Evolutionary conservation across 2,329 filamentous ascomycete species (phyloP).

Genomic region (Fusarium beomiforme): DNA sequence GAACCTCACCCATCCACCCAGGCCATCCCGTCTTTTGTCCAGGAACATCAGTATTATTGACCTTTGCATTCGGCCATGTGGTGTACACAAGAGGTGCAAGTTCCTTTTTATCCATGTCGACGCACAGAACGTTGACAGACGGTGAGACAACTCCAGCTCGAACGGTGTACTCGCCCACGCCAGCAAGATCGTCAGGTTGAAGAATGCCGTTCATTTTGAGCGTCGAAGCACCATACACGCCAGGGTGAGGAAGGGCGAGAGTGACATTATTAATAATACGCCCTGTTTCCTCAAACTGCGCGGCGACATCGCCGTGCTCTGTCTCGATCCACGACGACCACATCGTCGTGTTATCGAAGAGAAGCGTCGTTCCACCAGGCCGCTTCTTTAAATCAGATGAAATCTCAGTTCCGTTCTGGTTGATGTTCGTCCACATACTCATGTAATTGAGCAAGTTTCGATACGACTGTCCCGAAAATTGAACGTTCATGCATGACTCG

Average conservation of each 20-base stretch:
- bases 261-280: constrained; percentile 80
- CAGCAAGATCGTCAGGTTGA: constrained; percentile 72
- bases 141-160: constrained; percentile 76
- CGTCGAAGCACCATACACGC: constrained; percentile 72
- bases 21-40: constrained; percentile 47
- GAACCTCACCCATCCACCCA: constrained; percentile 54
- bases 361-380: constrained; percentile 68
- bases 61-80: constrained; percentile 61
- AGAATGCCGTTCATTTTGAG: constrained; percentile 71
- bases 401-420: constrained; percentile 54
- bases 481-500: constrained; percentile 72
- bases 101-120: constrained; percentile 68
- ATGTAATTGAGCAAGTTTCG: constrained; percentile 74
- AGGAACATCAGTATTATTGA: constrained; percentile 46
- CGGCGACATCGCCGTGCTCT: constrained; percentile 61
- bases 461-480: constrained; percentile 75
- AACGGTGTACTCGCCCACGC: constrained; percentile 75
- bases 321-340: constrained; percentile 74
- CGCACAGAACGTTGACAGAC: constrained; percentile 77
- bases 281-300: constrained; percentile 57
- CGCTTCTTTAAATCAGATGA: constrained; percentile 56
- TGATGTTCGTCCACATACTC: constrained; percentile 62
- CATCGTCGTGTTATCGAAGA: constrained; percentile 79
- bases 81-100: constrained; percentile 72
- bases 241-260: constrained; percentile 78